Conservation (phyloP, 306 rosid genomes). For the Quercus gilva region DNA sequence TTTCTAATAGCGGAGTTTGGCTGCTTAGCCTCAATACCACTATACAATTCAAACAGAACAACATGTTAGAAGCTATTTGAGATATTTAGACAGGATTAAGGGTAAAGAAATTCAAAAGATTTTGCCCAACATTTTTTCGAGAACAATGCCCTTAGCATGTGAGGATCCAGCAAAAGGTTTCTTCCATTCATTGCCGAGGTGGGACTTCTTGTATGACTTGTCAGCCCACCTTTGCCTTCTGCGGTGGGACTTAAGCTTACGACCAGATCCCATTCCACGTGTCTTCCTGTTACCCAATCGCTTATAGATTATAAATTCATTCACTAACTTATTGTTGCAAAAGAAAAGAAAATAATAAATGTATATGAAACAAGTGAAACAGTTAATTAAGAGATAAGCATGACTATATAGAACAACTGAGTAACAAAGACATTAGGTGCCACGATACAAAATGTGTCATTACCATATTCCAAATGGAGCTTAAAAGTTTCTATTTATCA, state of each 20-base stretch:
- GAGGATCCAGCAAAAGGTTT: constrained; percentile 70
- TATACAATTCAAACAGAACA: constrained; percentile 5
- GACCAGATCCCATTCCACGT: constrained; percentile 67
- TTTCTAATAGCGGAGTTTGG: constrained; percentile 88
- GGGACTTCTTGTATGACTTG: constrained; percentile 60
- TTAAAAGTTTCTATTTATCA: neutral
- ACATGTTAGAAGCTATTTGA: neutral
- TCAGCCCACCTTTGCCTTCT: constrained; percentile 72
- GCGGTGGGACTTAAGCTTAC: constrained; percentile 67
- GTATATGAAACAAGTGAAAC: neutral
- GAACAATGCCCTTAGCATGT: constrained; percentile 69
- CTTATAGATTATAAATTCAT: neutral
- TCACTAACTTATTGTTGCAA: neutral
- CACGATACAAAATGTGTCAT: neutral
- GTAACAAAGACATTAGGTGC: neutral
- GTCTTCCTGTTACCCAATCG: constrained; percentile 41
- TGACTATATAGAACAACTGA: neutral
- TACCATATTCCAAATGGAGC: neutral
- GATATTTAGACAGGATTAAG: neutral
- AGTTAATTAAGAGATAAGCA: neutral
- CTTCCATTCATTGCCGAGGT: constrained; percentile 70
- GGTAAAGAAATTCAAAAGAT: neutral
- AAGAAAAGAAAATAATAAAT: neutral
- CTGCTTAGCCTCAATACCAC: constrained; percentile 90
- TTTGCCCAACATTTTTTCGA: constrained; percentile 66